Conservation (phyloP, 169 alveolate genomes). For the Plasmodium billcollinsi region DNA sequence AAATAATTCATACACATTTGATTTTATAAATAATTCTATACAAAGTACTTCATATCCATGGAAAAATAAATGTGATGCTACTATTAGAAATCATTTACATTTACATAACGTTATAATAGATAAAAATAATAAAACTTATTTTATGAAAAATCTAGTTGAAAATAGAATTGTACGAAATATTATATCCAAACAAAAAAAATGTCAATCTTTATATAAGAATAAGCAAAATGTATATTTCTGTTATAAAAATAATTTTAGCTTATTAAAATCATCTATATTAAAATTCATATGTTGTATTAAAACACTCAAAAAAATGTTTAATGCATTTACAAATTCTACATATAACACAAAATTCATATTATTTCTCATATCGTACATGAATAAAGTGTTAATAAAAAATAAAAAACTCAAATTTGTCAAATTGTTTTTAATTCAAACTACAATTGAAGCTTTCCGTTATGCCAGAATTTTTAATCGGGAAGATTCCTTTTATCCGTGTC, state of each 20-base stretch:
- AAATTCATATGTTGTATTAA: constrained; percentile 74
- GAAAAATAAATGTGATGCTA: constrained; percentile 74
- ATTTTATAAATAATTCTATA: constrained; percentile 44
- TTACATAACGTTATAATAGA: constrained; percentile 33
- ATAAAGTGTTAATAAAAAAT: constrained; percentile 49
- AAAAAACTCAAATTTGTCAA: constrained; percentile 56
- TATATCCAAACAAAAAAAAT: constrained; percentile 61
- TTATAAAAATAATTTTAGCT: constrained; percentile 44
- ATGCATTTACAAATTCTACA: constrained; percentile 41
- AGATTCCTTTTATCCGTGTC: constrained; percentile 40
- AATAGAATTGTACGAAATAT: constrained; percentile 47
- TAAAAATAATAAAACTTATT: constrained; percentile 11
- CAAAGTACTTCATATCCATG: constrained; percentile 54
- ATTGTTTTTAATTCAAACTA: constrained; percentile 57
- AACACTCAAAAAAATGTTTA: constrained; percentile 50
- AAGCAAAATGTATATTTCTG: constrained; percentile 52
- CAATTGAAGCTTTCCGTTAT: constrained; percentile 51
- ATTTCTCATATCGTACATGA: constrained; percentile 50
- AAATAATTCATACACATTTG: constrained; percentile 54
- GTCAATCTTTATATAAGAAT: constrained; percentile 27
- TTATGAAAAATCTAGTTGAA: constrained; percentile 71
- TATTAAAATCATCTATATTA: constrained; percentile 64
- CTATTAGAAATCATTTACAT: constrained; percentile 61
- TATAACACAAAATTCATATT: constrained; percentile 51
- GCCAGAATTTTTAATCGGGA: constrained; percentile 27